Percentiles rank a stretch among this genome's conserved stretches.
phyloP scores from a whole-genome alignment of 2,329 filamentous ascomycete species.

The Cladosporium sp. region DNA sequence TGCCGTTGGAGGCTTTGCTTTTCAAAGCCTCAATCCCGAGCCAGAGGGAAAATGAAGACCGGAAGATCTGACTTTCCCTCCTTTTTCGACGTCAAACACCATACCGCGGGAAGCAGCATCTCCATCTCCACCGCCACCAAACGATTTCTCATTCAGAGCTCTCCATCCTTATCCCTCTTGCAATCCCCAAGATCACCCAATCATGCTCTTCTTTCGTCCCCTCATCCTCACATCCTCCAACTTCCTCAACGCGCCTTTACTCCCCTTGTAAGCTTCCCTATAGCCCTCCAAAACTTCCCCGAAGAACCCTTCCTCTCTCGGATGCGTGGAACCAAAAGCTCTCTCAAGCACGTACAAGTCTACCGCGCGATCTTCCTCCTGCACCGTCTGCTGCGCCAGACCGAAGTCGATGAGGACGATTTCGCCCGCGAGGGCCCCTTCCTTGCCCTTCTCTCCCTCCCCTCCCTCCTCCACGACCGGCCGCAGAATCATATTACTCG shows the following conservation, averaged over 20 bases:
- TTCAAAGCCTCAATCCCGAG: no score
- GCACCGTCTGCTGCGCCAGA: constrained; percentile 71
- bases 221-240: constrained; percentile 91
- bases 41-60: no score
- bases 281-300: constrained; percentile 78
- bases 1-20: no score
- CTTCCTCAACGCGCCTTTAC: constrained; percentile 67
- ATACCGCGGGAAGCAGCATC: no score
- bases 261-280: constrained; percentile 68
- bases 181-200: constrained; percentile 69
- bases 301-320: constrained; percentile 74
- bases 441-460: constrained; percentile 5
- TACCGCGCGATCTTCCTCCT: constrained; percentile 91
- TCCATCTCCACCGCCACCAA: no score
- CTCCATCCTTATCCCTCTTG: no score
- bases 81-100: no score
- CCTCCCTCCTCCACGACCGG: constrained; percentile 26
- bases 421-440: constrained; percentile 59
- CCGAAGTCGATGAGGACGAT: constrained; percentile 94
- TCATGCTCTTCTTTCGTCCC: constrained; percentile 94
- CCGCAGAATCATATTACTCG: constrained; percentile 89
- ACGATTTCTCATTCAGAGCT: no score
- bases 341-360: constrained; percentile 94
- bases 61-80: no score
- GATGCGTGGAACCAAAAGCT: constrained; percentile 93